A percentile compares a stretch with the other conserved stretches of the same genome.
Conservation (phyloP, 1,284 basidiomycete species). For the Fereydounia khargensis region DNA sequence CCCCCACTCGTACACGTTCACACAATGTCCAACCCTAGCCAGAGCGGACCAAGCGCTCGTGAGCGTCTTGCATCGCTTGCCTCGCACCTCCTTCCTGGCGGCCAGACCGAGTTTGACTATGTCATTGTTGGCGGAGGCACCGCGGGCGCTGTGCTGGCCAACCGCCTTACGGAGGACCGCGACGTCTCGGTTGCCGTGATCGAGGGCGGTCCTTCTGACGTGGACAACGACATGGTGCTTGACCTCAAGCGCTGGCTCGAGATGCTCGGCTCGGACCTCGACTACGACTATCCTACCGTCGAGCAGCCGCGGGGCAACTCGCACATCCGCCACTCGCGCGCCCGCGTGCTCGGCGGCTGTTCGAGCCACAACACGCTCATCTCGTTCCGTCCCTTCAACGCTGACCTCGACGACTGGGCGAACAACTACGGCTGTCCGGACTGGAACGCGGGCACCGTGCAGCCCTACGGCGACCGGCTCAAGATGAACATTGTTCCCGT, state of each 20-base stretch:
- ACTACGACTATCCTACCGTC: conserved; percentile 57
- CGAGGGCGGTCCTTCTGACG: conserved; percentile 56
- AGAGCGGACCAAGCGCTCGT: no score
- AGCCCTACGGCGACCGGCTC: conserved; percentile 55
- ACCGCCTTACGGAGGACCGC: conserved; percentile 55
- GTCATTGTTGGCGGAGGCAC: conserved; percentile 57
- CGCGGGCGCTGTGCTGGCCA: conserved; percentile 56
- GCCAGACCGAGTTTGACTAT: conserved; percentile 54
- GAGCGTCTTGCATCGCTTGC: conserved; percentile 45
- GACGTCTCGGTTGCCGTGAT: conserved; percentile 55
- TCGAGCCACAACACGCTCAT: conserved; percentile 58
- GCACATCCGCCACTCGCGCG: conserved; percentile 57
- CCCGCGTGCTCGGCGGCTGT: conserved; percentile 57
- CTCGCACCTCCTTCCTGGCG: conserved; percentile 44
- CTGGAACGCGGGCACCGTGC: conserved; percentile 47
- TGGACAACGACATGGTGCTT: conserved; percentile 52
- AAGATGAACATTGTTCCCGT: conserved; percentile 58
- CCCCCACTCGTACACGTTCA: no score
- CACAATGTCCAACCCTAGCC: no score
- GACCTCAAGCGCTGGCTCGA: conserved; percentile 56
- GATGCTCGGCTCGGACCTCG: conserved; percentile 56
- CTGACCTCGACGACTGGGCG: conserved; percentile 56
- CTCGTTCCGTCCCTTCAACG: conserved; percentile 57
- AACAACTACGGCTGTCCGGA: conserved; percentile 49
- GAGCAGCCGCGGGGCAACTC: conserved; percentile 57